Conservation (phyloP, 148 eudicot genomes). For the Silene conica region DNA sequence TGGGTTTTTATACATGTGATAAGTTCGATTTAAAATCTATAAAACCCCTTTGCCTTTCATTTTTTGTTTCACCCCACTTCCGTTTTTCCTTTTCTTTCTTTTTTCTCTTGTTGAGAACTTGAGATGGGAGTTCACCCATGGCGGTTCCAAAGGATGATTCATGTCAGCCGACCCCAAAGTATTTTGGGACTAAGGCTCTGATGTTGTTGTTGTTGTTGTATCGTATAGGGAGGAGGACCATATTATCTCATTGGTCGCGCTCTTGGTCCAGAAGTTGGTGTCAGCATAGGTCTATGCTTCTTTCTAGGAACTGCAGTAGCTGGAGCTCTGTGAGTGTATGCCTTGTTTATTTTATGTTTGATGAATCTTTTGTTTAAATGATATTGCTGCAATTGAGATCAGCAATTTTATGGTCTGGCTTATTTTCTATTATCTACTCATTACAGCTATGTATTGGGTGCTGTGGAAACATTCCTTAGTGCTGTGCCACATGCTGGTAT, state of each 20-base stretch:
- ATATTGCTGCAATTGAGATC: not conserved
- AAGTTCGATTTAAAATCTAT: too few species aligned
- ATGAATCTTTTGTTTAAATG: not conserved
- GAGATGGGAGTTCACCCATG: too few species aligned
- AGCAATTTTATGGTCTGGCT: conserved; percentile 2
- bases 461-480: conserved; percentile 96
- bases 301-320: conserved; percentile 98
- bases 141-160: too few species aligned
- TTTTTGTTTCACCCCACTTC: too few species aligned
- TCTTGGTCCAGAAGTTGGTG: conserved; percentile 99
- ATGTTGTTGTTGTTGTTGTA: too few species aligned
- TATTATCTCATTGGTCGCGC: conserved; percentile 99
- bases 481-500: conserved; percentile 91
- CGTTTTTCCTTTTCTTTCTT: too few species aligned
- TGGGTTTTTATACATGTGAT: too few species aligned
- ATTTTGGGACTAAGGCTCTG: too few species aligned
- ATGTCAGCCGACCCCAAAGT: too few species aligned
- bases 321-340: conserved; percentile 91
- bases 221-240: conserved; percentile 90
- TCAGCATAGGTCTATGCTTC: conserved; percentile 97
- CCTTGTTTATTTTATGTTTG: conserved; percentile 8
- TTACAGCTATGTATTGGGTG: conserved; percentile 94
- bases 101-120: too few species aligned
- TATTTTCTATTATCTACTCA: conserved; percentile 21
- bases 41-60: too few species aligned